phyloP scores from a whole-genome alignment of 2,329 filamentous ascomycete species.

The Elsinoe batatas region DNA sequence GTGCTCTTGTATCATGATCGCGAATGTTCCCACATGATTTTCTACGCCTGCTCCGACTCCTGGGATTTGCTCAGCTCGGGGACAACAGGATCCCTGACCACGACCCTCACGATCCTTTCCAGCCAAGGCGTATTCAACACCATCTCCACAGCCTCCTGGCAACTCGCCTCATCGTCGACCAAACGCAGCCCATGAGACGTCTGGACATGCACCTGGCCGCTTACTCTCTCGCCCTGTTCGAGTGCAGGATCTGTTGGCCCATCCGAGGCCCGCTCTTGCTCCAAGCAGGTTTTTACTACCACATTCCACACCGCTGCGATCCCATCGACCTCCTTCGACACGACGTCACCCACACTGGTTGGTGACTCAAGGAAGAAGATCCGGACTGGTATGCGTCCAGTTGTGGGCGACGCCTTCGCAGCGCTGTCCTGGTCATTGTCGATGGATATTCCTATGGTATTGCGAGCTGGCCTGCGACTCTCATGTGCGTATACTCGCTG shows the following conservation, averaged over 20 bases:
- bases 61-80: neutral
- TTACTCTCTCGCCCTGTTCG: too few species aligned
- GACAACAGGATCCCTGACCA: neutral
- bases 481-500: constrained; percentile 49
- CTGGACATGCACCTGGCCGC: constrained; percentile 1
- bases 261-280: too few species aligned
- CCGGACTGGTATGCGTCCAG: too few species aligned
- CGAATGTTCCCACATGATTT: too few species aligned
- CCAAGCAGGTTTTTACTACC: too few species aligned
- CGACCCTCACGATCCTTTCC: constrained; percentile 6
- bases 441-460: constrained; percentile 34
- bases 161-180: constrained; percentile 5
- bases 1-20: too few species aligned
- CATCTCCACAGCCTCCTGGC: neutral
- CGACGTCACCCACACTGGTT: too few species aligned
- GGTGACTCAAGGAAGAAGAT: too few species aligned
- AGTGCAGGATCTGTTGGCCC: too few species aligned
- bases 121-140: constrained; percentile 13
- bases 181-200: neutral
- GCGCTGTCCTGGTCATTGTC: constrained; percentile 24
- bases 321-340: too few species aligned
- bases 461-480: constrained; percentile 43
- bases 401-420: constrained; percentile 15
- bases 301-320: too few species aligned
- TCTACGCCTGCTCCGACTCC: neutral